Evolutionary conservation across 352 stramenopile species (phyloP), one percentile per base, ranked within the genome.

Genomic region (Nothophytophthora sp.): DNA sequence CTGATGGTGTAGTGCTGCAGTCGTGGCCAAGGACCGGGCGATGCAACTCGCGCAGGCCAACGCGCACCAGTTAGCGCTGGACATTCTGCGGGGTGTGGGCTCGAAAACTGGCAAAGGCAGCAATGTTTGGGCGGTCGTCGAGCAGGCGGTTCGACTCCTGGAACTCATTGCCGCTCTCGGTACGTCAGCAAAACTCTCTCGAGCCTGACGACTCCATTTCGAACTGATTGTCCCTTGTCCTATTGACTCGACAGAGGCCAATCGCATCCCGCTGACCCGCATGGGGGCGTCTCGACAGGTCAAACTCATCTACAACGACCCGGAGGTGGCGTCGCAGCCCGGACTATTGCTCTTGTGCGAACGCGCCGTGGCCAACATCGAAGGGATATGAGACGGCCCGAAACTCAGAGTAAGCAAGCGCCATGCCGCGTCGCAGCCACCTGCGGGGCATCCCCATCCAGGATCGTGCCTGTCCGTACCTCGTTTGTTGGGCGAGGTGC

Each of bases 341-440:
- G 60, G 62, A 12, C 46, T 89, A 13, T 48, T 74, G n/a, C 38
- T 72, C 22, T 50, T 89, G n/a, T 86, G 78, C 53, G 75, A 86
- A 22, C 60, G 66, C 6, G 63, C 75, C 5, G 58, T 86, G 23
- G 67, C 70, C 22, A 71, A 76, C n/a, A 75, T 88, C 38, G 77
- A 86, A 49, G 75, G 70, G 33, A 86, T 70, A 0, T 83, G 58
- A 79, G n/a, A n/a, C n/a, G n/a, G n/a, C n/a, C n/a, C n/a, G n/a
- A n/a, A n/a, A n/a, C n/a, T n/a, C n/a, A n/a, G n/a, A n/a, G n/a
- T n/a, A n/a, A n/a, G n/a, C n/a, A n/a, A n/a, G n/a, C n/a, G n/a
- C n/a, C n/a, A n/a, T n/a, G 18, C 9, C 11, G 3, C 19, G 32
- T n/a, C n/a, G n/a, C n/a, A n/a, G n/a, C n/a, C n/a, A n/a, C n/a